Base-by-base conservation (phyloP, 306 rosid genomes). In the Cicer judaicum region DNA sequence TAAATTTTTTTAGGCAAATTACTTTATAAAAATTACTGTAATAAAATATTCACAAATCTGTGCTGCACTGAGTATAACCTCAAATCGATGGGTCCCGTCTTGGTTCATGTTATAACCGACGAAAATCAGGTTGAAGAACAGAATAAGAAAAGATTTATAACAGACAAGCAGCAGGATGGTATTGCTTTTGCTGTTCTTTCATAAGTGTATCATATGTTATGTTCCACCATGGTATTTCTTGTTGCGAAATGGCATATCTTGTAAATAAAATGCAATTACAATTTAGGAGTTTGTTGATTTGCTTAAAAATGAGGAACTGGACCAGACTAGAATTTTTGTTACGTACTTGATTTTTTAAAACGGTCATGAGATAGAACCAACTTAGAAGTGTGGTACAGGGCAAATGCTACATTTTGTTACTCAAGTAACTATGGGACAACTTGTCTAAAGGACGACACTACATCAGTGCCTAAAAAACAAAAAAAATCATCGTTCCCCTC, bases 11-110 rank as follows among this genome's bases (percentile, higher is more conserved):
- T n/a, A n/a, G n/a, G n/a, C n/a, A n/a, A n/a, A n/a, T n/a, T n/a
- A n/a, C n/a, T n/a, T n/a, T n/a, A n/a, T n/a, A n/a, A n/a, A n/a
- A n/a, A n/a, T n/a, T n/a, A n/a, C n/a, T n/a, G n/a, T n/a, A n/a
- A n/a, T n/a, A n/a, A n/a, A n/a, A n/a, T n/a, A n/a, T n/a, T n/a
- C n/a, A n/a, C n/a, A n/a, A n/a, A n/a, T n/a, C n/a, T n/a, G n/a
- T n/a, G n/a, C n/a, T n/a, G n/a, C n/a, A n/a, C n/a, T n/a, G n/a
- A n/a, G n/a, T n/a, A n/a, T n/a, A n/a, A n/a, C n/a, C n/a, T n/a
- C n/a, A n/a, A n/a, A n/a, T 89, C 98, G 4, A 87, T 84, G 91
- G 98, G 98, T 69, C 96, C 98, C 81, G 98, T 93, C 73, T 83
- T 93, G 83, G 81, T 93, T 79, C 98, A 93, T 80, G 96, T 93